phyloP scores from a whole-genome alignment of 495 filamentous ascomycete species.

The Elaphomyces granulatus region DNA sequence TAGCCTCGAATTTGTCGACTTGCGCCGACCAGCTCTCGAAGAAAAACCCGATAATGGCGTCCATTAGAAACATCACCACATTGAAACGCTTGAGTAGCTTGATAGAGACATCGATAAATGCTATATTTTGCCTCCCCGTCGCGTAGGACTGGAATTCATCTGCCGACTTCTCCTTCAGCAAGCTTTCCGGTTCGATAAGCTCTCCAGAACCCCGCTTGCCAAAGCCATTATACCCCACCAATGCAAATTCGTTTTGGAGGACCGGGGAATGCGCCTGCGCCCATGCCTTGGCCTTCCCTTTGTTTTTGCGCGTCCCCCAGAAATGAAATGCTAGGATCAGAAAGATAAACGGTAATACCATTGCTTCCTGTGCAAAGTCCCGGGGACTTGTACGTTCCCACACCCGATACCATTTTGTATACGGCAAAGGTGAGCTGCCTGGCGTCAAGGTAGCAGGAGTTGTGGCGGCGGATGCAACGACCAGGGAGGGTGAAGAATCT shows the following conservation, averaged over 20 bases:
- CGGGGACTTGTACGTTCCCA: slow-evolving; percentile 70
- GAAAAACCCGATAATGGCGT: slow-evolving; percentile 56
- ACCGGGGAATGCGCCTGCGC: slow-evolving; percentile 54
- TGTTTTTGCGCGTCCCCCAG: slow-evolving; percentile 71
- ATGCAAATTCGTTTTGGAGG: slow-evolving; percentile 69
- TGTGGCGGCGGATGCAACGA: slow-evolving; percentile 19
- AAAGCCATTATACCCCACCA: slow-evolving; percentile 60
- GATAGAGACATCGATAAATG: slow-evolving; percentile 74
- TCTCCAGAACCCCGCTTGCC: slow-evolving; percentile 24
- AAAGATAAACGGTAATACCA: slow-evolving; percentile 61
- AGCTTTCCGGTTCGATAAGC: slow-evolving; percentile 36
- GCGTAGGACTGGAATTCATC: slow-evolving; percentile 80
- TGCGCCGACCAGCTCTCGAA: slow-evolving; percentile 59
- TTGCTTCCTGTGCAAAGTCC: slow-evolving; percentile 79
- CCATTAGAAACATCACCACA: slow-evolving; percentile 56
- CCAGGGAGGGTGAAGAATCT: slow-evolving; percentile 40
- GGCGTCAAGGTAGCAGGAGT: slow-evolving; percentile 34
- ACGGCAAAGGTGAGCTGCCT: slow-evolving; percentile 38
- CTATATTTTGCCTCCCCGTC: slow-evolving; percentile 86
- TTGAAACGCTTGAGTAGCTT: slow-evolving; percentile 82
- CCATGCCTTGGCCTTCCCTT: slow-evolving; percentile 66
- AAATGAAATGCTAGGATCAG: slow-evolving; percentile 65
- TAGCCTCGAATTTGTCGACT: slow-evolving; percentile 56
- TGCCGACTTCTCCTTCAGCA: slow-evolving; percentile 69
- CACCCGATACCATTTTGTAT: slow-evolving; percentile 92